Evolutionary conservation across 1,284 basidiomycete genomes (phyloP), one percentile per base, ranked within the genome.

Genomic region (Ceratobasidium sp.): DNA sequence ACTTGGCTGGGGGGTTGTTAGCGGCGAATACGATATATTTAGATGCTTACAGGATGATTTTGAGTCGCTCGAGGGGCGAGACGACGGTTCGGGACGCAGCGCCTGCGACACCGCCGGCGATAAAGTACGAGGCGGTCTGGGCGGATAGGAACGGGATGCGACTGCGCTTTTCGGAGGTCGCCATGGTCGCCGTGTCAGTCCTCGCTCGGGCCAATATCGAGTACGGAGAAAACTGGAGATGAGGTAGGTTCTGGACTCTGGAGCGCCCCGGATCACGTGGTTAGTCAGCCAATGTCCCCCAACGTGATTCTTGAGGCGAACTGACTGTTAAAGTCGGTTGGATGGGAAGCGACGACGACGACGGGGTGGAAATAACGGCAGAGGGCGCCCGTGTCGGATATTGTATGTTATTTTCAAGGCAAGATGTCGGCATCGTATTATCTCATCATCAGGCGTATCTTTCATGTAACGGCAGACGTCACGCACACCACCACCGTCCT

Each of bases 71-170:
- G 17, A 98, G 79, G 15, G 96, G 95, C 73, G 88, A 91, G 56
- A 98, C 95, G 32, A 97, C 92, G 2, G 96, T 97, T 69, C 95
- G 83, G 72, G 92, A 94, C 8, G 92, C 86, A 70, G 91, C 91
- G 54, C 91, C 91, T 34, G 91, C 91, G 75, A 88, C 81, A 68
- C 93, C 93, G 58, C 93, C 93, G 31, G 93, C 93, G 80, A 87
- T 78, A 75, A 84, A 87, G 73, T 85, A 84, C 52, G 87, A 86
- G n/a, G 83, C 80, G 40, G 89, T 81, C 76, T 90, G 84, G 3
- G 87, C 40, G n/a, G 70, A 68, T 1, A 73, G 31, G 29, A 71
- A 64, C 22, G 70, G 54, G 22, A 67, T 47, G 20, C 64, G 52
- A 32, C 52, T 35, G 13, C 53, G 52, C 15, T 54, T 40, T 13